Evolutionary conservation across 2,329 filamentous ascomycete species (phyloP).

Genomic region (Cladosporium halotolerans): DNA sequence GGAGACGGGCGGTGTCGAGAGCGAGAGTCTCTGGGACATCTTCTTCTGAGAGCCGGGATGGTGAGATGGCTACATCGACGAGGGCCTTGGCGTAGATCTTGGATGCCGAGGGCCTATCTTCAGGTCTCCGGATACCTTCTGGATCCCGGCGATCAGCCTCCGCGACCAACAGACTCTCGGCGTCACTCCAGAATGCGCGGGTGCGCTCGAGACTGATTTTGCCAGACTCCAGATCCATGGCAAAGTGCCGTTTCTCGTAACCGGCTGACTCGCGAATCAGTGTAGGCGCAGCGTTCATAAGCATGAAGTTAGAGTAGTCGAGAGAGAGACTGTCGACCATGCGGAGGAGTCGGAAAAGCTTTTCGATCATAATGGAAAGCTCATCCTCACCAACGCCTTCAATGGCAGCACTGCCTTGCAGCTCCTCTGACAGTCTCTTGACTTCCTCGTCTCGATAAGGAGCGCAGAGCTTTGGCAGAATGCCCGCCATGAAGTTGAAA

Average conservation of each 20-base stretch:
- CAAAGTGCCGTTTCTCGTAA: constrained; percentile 70
- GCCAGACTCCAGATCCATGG: constrained; percentile 55
- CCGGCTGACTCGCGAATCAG: constrained; percentile 64
- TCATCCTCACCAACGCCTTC: constrained; percentile 29
- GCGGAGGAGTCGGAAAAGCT: constrained; percentile 66
- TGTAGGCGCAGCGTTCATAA: constrained; percentile 64
- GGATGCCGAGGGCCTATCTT: constrained; percentile 58
- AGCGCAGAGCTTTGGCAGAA: constrained; percentile 73
- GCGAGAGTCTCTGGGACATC: constrained; percentile 67
- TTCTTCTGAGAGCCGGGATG: constrained; percentile 46
- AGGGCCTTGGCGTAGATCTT: constrained; percentile 72
- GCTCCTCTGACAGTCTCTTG: constrained; percentile 59
- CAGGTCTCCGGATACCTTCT: constrained; percentile 57
- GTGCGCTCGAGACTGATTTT: constrained; percentile 53
- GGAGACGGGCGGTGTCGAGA: constrained; percentile 61
- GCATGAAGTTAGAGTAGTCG: constrained; percentile 76
- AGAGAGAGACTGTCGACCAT: constrained; percentile 73
- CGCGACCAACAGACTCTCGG: constrained; percentile 57
- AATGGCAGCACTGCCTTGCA: constrained; percentile 17
- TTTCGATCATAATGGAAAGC: constrained; percentile 63
- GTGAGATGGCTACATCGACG: constrained; percentile 66
- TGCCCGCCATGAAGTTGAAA: constrained; percentile 66
- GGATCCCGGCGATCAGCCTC: constrained; percentile 65
- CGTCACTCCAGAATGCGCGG: constrained; percentile 59
- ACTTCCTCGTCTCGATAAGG: constrained; percentile 74